Conservation (phyloP, 2,329 filamentous ascomycete species). For the Emericellopsis cladophorae region DNA sequence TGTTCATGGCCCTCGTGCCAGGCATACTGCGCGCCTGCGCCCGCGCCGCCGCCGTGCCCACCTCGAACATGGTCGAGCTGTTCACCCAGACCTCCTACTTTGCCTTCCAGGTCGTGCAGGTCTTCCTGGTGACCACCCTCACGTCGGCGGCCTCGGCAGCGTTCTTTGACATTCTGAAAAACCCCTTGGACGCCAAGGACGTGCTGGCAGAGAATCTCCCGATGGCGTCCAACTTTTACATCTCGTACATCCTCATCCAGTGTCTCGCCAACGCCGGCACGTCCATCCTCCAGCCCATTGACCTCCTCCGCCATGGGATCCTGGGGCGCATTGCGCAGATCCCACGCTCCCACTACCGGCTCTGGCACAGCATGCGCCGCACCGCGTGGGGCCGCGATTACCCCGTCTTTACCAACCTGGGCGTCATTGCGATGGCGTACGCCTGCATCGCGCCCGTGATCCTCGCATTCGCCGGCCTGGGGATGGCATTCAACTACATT, state of each 20-base stretch:
- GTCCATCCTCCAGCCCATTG: conserved; percentile 57
- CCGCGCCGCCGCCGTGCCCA: conserved; percentile 67
- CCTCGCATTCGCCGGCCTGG: conserved; percentile 67
- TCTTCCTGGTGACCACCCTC: conserved; percentile 79
- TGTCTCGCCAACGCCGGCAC: conserved; percentile 68
- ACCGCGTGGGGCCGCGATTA: conserved; percentile 77
- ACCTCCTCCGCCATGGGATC: conserved; percentile 43
- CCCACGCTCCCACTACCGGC: conserved; percentile 66
- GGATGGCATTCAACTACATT: conserved; percentile 70
- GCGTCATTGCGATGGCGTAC: conserved; percentile 73
- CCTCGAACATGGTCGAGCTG: conserved; percentile 67
- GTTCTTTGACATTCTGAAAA: conserved; percentile 43
- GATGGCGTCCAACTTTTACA: conserved; percentile 83
- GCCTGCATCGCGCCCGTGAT: conserved; percentile 78
- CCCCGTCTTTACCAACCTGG: conserved; percentile 70
- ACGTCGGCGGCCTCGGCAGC: conserved; percentile 68
- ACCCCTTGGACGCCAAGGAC: conserved; percentile 48
- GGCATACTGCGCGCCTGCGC: conserved; percentile 76
- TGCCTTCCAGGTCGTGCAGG: conserved; percentile 78
- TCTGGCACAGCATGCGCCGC: conserved; percentile 62
- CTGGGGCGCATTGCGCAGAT: conserved; percentile 64
- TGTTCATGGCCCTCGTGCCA: conserved; percentile 79
- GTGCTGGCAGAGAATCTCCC: conserved; percentile 67
- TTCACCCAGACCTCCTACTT: conserved; percentile 90
- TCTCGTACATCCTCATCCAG: conserved; percentile 87